A percentile compares a stretch with the other conserved stretches of the same genome.
These are phyloP conservation scores for Myochromella boudieri DNA, from an alignment of 768 basidiomycete species.

Conservation along the genomic window DNA sequence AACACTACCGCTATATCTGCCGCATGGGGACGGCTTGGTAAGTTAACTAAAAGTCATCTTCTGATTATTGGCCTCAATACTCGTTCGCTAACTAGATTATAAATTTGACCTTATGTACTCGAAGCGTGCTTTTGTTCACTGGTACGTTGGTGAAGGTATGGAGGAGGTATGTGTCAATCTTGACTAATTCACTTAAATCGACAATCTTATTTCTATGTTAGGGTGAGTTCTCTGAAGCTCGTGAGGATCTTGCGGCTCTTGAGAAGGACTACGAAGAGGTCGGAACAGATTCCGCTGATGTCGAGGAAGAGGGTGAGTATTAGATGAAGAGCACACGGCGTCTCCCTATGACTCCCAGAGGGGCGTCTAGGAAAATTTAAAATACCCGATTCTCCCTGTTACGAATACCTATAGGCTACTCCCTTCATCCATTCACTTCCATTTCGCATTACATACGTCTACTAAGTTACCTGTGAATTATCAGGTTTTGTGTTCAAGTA, in stretches of 20 bases:
- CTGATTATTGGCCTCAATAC: conserved; percentile 12
- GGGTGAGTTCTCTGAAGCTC: conserved; percentile 98
- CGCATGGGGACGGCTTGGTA: conserved; percentile 88
- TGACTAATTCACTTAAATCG: not conserved
- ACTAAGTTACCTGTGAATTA: conserved; percentile 10
- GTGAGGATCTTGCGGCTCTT: conserved; percentile 96
- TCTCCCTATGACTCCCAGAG: conserved; percentile 13
- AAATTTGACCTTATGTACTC: conserved; percentile 99
- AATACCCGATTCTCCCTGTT: conserved; percentile 18
- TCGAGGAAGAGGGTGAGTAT: conserved; percentile 66
- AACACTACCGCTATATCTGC: conserved; percentile 93
- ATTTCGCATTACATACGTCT: conserved; percentile 15
- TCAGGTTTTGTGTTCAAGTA: conserved; percentile 10
- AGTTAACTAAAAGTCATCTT: conserved; percentile 12
- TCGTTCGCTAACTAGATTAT: conserved; percentile 60
- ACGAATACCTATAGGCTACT: conserved; percentile 16
- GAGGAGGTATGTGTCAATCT: conserved; percentile 64
- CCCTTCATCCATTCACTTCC: conserved; percentile 10
- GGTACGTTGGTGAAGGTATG: conserved; percentile 99
- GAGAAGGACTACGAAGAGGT: conserved; percentile 96
- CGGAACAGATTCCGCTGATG: conserved; percentile 73
- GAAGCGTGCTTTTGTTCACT: conserved; percentile 88
- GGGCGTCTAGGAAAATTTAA: conserved; percentile 13
- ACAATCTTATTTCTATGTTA: conserved; percentile 17
- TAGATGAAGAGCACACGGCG: conserved; percentile 26